These are phyloP conservation scores for Phytophthora hibernalis DNA, from an alignment of 352 stramenopile species.

Conservation along the genomic window DNA sequence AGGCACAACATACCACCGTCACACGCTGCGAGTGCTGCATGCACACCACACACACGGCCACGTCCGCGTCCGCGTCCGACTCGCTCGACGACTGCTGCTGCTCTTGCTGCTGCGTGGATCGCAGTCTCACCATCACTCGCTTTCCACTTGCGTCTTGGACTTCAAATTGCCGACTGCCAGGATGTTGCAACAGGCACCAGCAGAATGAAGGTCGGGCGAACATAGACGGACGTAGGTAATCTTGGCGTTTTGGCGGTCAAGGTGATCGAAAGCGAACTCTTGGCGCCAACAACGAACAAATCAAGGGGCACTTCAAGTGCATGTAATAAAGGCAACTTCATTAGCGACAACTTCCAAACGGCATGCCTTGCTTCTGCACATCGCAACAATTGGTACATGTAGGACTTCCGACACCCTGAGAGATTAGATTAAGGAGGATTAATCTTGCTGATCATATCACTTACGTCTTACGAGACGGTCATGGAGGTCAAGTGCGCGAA, in stretches of 20 bases:
- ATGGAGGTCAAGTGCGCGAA: conserved; percentile 51
- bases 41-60: conserved; percentile 48
- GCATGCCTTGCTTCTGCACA: conserved; percentile 5
- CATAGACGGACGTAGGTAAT: background rate
- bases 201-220: conserved; percentile 13
- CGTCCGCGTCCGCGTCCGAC: conserved; percentile 14
- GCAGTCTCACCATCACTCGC: conserved; percentile 30
- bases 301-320: too few species aligned
- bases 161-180: conserved; percentile 38
- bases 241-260: conserved; percentile 21
- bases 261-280: background rate
- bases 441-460: background rate
- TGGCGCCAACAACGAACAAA: too few species aligned
- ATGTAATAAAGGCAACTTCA: too few species aligned
- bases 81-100: background rate
- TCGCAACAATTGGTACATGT: conserved; percentile 10
- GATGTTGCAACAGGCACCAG: background rate
- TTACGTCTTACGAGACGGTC: conserved; percentile 35
- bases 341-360: too few species aligned
- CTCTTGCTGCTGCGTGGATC: conserved; percentile 10
- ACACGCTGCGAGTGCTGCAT: conserved; percentile 46
- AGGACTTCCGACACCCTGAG: background rate
- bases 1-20: conserved; percentile 52
- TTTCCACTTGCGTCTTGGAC: conserved; percentile 7
- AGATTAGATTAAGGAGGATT: conserved; percentile 1